Percentiles rank a stretch among this genome's conserved stretches.
Evolutionary conservation across 1,284 basidiomycete genomes (phyloP).

Genomic region (Golubevia pallescens): DNA sequence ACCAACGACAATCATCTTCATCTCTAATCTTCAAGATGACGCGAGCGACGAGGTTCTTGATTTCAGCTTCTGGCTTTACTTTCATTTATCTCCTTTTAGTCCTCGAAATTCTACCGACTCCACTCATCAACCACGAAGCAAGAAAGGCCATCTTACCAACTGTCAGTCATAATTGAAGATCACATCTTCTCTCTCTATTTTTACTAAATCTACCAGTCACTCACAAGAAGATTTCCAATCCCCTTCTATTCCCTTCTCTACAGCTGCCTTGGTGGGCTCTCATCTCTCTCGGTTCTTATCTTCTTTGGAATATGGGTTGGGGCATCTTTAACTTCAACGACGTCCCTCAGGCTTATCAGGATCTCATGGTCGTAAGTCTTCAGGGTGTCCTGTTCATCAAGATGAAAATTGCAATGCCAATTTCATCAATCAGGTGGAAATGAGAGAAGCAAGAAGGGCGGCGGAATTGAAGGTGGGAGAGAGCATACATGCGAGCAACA

Average conservation of each 20-base stretch:
- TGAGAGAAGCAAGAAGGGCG: no score
- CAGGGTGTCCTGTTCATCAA: no score
- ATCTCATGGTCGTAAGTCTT: slow-evolving; percentile 32
- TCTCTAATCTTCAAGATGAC: slow-evolving; percentile 12
- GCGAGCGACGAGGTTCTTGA: slow-evolving; percentile 17
- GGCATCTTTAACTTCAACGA: slow-evolving; percentile 36
- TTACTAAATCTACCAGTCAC: background rate
- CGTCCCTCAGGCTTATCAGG: slow-evolving; percentile 27
- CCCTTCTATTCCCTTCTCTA: background rate
- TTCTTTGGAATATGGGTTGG: slow-evolving; percentile 34
- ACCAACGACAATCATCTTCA: no score
- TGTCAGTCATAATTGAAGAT: slow-evolving; percentile 17
- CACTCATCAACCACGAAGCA: slow-evolving; percentile 10
- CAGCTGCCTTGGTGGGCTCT: slow-evolving; percentile 41
- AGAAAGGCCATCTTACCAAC: slow-evolving; percentile 18
- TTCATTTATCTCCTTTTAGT: slow-evolving; percentile 23
- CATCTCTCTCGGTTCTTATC: slow-evolving; percentile 25
- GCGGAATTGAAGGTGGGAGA: no score
- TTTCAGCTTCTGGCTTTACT: slow-evolving; percentile 3
- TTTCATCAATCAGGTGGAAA: no score
- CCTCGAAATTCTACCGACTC: slow-evolving; percentile 20
- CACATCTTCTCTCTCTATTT: background rate
- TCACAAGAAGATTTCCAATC: background rate
- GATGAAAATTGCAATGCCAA: no score
- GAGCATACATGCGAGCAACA: no score